Percentiles rank a stretch among this genome's conserved stretches.
Conservation (phyloP, 495 filamentous ascomycete species). For the Aspergillus sparsus region DNA sequence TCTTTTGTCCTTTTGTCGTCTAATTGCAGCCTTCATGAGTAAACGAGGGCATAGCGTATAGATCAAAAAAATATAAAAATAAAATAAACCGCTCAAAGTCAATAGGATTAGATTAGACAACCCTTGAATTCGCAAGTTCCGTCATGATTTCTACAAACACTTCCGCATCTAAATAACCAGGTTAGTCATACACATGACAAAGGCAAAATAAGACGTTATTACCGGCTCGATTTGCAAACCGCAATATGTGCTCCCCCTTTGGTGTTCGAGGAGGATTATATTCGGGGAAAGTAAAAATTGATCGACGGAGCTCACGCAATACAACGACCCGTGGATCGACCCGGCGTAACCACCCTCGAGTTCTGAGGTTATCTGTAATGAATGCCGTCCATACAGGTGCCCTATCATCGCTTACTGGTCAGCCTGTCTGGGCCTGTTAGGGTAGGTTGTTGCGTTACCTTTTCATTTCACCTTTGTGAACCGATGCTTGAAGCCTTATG, state of each 20-base stretch:
- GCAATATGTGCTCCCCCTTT: constrained; percentile 42
- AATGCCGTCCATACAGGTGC: constrained; percentile 77
- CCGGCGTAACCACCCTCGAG: constrained; percentile 58
- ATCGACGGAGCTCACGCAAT: constrained; percentile 60
- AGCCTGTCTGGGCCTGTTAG: background rate
- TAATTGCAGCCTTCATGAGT: background rate
- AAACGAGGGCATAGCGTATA: too few relatives aligned
- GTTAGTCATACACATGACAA: background rate
- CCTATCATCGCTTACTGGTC: constrained; percentile 24
- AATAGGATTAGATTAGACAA: background rate
- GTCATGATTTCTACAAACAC: constrained; percentile 25
- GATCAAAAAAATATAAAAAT: background rate
- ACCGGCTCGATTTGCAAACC: constrained; percentile 41
- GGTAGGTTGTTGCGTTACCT: constrained; percentile 29
- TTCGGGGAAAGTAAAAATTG: constrained; percentile 59
- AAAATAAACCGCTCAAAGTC: background rate
- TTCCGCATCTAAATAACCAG: constrained; percentile 38
- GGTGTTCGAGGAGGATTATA: constrained; percentile 48
- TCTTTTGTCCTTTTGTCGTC: constrained; percentile 2
- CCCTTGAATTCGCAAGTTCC: constrained; percentile 13
- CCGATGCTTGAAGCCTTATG: constrained; percentile 57
- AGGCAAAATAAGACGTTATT: constrained; percentile 5
- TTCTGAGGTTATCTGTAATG: constrained; percentile 60
- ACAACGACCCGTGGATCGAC: constrained; percentile 54
- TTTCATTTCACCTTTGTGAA: constrained; percentile 44